Percentiles rank a stretch among this genome's conserved stretches.
These are phyloP conservation scores for Russula brevipes DNA, from an alignment of 768 basidiomycete species.

Conservation along the genomic window DNA sequence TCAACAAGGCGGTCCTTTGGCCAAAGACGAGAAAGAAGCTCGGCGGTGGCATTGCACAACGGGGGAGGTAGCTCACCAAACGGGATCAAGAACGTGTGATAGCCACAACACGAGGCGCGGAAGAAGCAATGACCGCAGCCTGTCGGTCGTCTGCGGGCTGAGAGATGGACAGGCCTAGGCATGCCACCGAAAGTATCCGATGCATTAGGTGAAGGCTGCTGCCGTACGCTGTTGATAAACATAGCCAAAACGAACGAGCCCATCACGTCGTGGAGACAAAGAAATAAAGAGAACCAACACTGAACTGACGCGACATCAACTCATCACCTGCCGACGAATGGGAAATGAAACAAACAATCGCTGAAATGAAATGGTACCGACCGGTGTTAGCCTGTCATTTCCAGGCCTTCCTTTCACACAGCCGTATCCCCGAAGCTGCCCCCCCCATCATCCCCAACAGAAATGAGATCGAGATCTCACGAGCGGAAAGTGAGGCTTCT, in stretches of 20 bases:
- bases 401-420: not conserved
- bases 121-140: not conserved
- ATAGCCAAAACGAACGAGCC: not conserved
- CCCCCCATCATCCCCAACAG: not conserved
- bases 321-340: not conserved
- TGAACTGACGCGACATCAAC: not conserved
- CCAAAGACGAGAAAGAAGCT: conserved; percentile 1
- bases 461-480: conserved; percentile 17
- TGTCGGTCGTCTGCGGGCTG: not conserved
- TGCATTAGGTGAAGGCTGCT: not conserved
- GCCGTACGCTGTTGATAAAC: not conserved
- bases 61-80: not conserved
- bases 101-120: conserved; percentile 13
- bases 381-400: not conserved
- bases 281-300: not conserved
- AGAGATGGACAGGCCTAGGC: conserved; percentile 8
- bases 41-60: not conserved
- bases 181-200: conserved; percentile 5
- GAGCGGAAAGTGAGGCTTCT: not conserved
- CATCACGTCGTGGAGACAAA: not conserved
- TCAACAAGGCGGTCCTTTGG: not conserved
- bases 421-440: conserved; percentile 1
- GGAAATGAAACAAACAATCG: conserved; percentile 11
- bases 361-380: not conserved
- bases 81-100: conserved; percentile 19